These are phyloP conservation scores for Boletus speciosus DNA, from an alignment of 768 basidiomycete genomes.

Conservation along the genomic window DNA sequence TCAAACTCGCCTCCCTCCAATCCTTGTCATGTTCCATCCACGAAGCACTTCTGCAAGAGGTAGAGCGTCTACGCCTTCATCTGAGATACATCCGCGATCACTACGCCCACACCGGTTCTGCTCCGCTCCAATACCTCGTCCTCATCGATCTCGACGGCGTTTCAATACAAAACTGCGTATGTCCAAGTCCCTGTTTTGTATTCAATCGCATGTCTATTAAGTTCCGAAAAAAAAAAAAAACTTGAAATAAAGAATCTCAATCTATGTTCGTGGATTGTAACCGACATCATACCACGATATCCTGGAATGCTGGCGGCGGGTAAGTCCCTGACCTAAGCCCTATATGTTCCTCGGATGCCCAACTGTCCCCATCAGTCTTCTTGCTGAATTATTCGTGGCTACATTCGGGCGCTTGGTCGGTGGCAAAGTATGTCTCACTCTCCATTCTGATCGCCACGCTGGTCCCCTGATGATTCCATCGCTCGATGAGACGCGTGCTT, in stretches of 20 bases:
- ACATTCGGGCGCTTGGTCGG: slow-evolving; percentile 63
- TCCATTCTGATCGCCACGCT: slow-evolving; percentile 2
- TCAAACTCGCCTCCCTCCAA: slow-evolving; percentile 45
- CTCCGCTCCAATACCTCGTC: slow-evolving; percentile 62
- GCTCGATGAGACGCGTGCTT: slow-evolving; percentile 49
- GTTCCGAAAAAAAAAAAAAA: slow-evolving; percentile 4
- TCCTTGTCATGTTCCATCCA: slow-evolving; percentile 38
- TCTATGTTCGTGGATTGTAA: slow-evolving; percentile 58
- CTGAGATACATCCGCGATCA: slow-evolving; percentile 46
- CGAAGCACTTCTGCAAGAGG: slow-evolving; percentile 42
- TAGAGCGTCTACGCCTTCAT: slow-evolving; percentile 58
- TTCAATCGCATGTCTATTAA: slow-evolving; percentile 4
- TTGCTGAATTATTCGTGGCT: slow-evolving; percentile 74
- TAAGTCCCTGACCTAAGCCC: slow-evolving; percentile 23
- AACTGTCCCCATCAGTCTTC: slow-evolving; percentile 46
- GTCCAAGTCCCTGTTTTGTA: slow-evolving; percentile 20
- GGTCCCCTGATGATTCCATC: slow-evolving; percentile 4
- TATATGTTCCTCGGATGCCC: background rate
- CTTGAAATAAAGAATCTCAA: slow-evolving; percentile 48
- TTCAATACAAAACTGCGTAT: slow-evolving; percentile 55
- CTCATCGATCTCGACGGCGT: slow-evolving; percentile 61
- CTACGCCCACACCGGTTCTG: slow-evolving; percentile 24
- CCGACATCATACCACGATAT: slow-evolving; percentile 65
- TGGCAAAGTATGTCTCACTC: slow-evolving; percentile 52
- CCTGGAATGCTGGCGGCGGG: slow-evolving; percentile 77